These are phyloP conservation scores for Calophaca sinica DNA, from an alignment of 306 rosid genomes.

Conservation along the genomic window DNA sequence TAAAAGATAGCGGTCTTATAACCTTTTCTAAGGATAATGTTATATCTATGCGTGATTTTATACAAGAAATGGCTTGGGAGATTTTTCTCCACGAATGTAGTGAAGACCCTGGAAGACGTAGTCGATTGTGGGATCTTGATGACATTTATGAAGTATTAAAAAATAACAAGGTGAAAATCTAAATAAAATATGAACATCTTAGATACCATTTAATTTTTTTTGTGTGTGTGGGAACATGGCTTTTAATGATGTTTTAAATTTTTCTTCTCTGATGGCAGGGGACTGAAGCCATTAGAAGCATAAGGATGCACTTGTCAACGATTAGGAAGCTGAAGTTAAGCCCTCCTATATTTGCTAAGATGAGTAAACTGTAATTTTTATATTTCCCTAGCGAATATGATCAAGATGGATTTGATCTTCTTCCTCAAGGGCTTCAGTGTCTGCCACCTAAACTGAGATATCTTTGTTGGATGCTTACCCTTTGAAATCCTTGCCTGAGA, in stretches of 20 bases:
- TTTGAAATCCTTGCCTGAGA: not conserved
- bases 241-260: not conserved
- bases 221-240: not conserved
- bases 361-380: slow-evolving; percentile 32
- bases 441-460: not conserved
- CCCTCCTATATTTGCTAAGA: slow-evolving; percentile 14
- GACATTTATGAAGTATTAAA: not conserved
- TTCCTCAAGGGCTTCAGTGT: slow-evolving; percentile 21
- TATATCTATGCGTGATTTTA: slow-evolving; percentile 2
- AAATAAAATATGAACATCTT: not conserved
- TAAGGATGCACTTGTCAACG: not conserved
- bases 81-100: slow-evolving; percentile 19
- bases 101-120: not conserved
- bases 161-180: not conserved
- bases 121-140: slow-evolving; percentile 5
- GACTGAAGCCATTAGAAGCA: slow-evolving; percentile 30
- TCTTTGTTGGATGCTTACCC: slow-evolving; percentile 15
- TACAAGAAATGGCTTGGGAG: slow-evolving; percentile 10
- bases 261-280: slow-evolving; percentile 15
- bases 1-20: slow-evolving; percentile 20
- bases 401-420: not conserved
- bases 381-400: not conserved
- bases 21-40: not conserved
- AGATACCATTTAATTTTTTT: not conserved
- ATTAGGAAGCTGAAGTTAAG: not conserved